Conservation (phyloP, 768 basidiomycete genomes). For the Hydnomerulius pinastri region DNA sequence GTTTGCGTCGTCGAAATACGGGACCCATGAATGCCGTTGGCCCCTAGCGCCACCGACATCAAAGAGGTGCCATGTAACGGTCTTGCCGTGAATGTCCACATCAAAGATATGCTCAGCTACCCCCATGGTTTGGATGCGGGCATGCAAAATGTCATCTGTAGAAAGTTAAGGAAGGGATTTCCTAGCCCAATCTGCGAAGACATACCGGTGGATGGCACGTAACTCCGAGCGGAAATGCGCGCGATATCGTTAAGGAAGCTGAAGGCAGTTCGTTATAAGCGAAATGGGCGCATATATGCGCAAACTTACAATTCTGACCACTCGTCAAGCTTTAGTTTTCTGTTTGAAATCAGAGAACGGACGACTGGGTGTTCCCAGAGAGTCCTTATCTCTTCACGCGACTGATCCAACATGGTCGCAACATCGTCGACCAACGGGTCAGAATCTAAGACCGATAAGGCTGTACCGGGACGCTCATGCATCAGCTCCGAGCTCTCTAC, state of each 20-base stretch:
- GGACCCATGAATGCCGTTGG: constrained; percentile 79
- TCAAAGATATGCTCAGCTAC: constrained; percentile 84
- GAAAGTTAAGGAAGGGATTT: constrained; percentile 28
- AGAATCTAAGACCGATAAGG: constrained; percentile 37
- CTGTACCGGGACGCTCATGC: constrained; percentile 27
- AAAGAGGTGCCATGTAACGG: constrained; percentile 72
- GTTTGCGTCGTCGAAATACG: constrained; percentile 64
- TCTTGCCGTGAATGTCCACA: constrained; percentile 76
- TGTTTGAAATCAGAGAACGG: constrained; percentile 62
- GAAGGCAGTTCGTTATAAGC: constrained; percentile 4
- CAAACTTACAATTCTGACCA: constrained; percentile 83
- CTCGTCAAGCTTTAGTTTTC: constrained; percentile 78
- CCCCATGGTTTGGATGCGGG: constrained; percentile 90
- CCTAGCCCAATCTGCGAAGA: constrained; percentile 16
- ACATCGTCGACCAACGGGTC: constrained; percentile 65
- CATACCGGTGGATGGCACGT: constrained; percentile 75
- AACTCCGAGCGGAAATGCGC: constrained; percentile 68
- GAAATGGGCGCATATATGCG: constrained; percentile 24
- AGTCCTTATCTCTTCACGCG: constrained; percentile 64
- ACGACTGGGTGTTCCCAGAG: constrained; percentile 78
- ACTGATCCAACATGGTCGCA: constrained; percentile 56
- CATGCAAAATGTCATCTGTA: constrained; percentile 82
- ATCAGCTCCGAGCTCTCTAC: constrained; percentile 29
- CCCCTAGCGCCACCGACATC: constrained; percentile 74
- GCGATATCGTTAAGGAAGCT: constrained; percentile 78